phyloP scores from a whole-genome alignment of 257 asterid species.

The Scutellaria barbata region DNA sequence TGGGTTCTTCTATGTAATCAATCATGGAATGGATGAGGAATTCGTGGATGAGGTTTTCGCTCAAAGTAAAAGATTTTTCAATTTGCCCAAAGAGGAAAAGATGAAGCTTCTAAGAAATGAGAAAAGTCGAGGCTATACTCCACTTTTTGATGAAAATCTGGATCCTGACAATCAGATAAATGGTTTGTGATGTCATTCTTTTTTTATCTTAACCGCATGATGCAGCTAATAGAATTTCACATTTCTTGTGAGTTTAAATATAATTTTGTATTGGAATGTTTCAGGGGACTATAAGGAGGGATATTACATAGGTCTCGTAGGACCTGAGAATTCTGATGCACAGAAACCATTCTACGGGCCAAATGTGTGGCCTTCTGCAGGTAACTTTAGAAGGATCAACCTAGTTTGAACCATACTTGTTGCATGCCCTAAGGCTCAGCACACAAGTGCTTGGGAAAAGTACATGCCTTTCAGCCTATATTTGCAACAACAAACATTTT shows the following conservation, averaged over 20 bases:
- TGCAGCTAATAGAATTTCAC: not conserved
- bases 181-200: conserved; percentile 48
- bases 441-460: too few relatives aligned
- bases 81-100: conserved; percentile 68
- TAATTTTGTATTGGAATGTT: conserved; percentile 30
- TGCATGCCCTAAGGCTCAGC: too few relatives aligned
- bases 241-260: not conserved
- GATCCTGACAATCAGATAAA: conserved; percentile 74
- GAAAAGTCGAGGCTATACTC: conserved; percentile 89
- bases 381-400: conserved; percentile 40
- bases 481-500: too few relatives aligned
- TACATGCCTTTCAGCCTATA: too few relatives aligned
- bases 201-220: not conserved
- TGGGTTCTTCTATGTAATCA: conserved; percentile 85
- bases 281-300: conserved; percentile 97
- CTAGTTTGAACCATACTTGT: not conserved
- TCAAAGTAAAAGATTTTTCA: conserved; percentile 76
- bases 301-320: conserved; percentile 84
- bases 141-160: conserved; percentile 71
- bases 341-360: conserved; percentile 74
- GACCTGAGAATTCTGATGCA: conserved; percentile 66
- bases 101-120: conserved; percentile 78
- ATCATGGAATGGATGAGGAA: conserved; percentile 77
- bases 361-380: conserved; percentile 78
- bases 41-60: conserved; percentile 79